Conservation (phyloP, 176 grass and related monocot genomes). For the Ensete ventricosum region DNA sequence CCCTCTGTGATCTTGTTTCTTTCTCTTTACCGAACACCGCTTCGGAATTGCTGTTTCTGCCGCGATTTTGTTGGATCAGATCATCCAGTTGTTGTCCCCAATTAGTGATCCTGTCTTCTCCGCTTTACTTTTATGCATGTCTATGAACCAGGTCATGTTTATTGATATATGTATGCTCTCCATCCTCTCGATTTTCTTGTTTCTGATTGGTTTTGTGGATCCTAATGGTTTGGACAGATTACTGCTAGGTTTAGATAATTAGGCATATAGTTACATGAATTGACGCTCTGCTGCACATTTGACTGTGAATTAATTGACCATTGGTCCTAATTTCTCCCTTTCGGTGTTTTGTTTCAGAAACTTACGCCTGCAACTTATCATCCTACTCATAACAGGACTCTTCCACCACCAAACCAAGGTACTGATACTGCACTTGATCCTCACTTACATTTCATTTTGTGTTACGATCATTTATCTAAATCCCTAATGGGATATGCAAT, state of each 20-base stretch:
- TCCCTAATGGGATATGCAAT: too few relatives aligned
- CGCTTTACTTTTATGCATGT: too few relatives aligned
- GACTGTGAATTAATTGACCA: not conserved
- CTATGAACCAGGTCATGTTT: not conserved
- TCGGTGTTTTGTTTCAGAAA: conserved; percentile 34
- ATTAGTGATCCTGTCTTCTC: too few relatives aligned
- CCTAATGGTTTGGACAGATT: not conserved
- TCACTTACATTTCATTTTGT: not conserved
- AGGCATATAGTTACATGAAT: not conserved
- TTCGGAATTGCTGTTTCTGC: not conserved
- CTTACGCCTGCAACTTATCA: conserved; percentile 55
- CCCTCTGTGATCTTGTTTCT: not conserved
- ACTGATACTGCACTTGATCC: not conserved
- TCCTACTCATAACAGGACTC: conserved; percentile 57
- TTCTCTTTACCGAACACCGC: not conserved
- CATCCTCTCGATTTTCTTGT: not conserved
- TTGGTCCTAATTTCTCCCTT: conserved; percentile 1
- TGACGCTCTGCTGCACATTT: not conserved
- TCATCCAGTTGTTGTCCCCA: too few relatives aligned
- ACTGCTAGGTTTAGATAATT: not conserved
- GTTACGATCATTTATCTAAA: not conserved
- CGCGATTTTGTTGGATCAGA: too few relatives aligned
- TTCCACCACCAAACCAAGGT: conserved; percentile 81
- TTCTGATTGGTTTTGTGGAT: not conserved
- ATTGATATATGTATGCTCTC: not conserved